Conservation (phyloP, 2,329 filamentous ascomycete species). For the Ambrosiella cleistominuta region DNA sequence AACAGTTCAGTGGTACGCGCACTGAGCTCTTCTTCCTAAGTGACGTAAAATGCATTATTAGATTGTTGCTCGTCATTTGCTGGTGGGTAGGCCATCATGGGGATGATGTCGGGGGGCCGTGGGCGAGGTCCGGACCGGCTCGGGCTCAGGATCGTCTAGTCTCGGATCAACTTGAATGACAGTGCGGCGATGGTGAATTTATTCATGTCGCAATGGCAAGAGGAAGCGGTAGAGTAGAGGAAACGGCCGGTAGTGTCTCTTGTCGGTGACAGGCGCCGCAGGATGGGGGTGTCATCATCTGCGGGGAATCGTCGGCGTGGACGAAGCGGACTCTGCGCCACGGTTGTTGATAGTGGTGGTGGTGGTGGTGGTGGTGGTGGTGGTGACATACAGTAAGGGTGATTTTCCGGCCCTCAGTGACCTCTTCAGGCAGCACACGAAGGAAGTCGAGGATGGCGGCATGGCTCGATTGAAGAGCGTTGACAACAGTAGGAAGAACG, state of each 20-base stretch:
- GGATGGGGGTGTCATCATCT: neutral
- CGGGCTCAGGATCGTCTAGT: neutral
- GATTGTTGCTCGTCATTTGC: slow-evolving; percentile 21
- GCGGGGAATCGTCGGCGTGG: neutral
- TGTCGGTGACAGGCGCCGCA: neutral
- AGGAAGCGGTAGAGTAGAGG: neutral
- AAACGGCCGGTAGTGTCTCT: neutral
- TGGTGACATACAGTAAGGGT: slow-evolving; percentile 85
- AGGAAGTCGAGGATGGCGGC: slow-evolving; percentile 89
- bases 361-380: slow-evolving; percentile 31
- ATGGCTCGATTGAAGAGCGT: slow-evolving; percentile 60
- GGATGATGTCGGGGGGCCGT: neutral
- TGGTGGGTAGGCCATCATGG: neutral
- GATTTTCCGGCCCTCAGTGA: slow-evolving; percentile 98
- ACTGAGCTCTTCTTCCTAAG: slow-evolving; percentile 85
- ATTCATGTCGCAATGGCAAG: slow-evolving; percentile 5
- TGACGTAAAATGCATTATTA: slow-evolving; percentile 25
- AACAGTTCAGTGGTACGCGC: slow-evolving; percentile 75
- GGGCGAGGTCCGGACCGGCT: neutral
- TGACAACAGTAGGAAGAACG: slow-evolving; percentile 66
- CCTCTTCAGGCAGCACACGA: slow-evolving; percentile 92
- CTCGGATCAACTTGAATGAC: slow-evolving; percentile 6
- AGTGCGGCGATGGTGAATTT: neutral
- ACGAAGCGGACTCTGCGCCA: neutral
- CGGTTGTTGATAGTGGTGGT: neutral